Conservation (phyloP, 2,329 filamentous ascomycete species). For the Trichoderma guizhouense region DNA sequence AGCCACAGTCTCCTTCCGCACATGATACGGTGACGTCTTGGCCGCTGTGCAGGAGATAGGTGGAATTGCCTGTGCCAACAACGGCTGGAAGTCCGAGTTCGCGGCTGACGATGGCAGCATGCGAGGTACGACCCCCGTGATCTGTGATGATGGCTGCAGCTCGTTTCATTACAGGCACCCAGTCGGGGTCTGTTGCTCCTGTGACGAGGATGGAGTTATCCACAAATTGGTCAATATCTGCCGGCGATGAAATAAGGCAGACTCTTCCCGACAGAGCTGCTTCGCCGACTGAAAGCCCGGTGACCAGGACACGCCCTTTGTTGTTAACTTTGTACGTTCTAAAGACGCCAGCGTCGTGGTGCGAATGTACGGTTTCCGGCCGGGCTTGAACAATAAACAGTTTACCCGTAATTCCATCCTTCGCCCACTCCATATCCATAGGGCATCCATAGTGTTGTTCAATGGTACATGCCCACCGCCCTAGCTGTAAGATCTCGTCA, state of each 20-base stretch:
- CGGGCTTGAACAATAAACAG: slow-evolving; percentile 38
- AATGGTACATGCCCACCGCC: slow-evolving; percentile 35
- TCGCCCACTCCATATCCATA: slow-evolving; percentile 41
- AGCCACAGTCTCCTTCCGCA: slow-evolving; percentile 36
- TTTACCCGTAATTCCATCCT: slow-evolving; percentile 29
- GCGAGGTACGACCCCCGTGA: slow-evolving; percentile 37
- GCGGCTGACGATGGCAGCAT: slow-evolving; percentile 41
- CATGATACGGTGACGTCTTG: slow-evolving; percentile 39
- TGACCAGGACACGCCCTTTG: slow-evolving; percentile 29
- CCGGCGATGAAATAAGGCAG: slow-evolving; percentile 31
- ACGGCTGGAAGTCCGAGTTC: slow-evolving; percentile 38
- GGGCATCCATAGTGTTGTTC: slow-evolving; percentile 35
- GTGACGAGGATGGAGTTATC: slow-evolving; percentile 36
- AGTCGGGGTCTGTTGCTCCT: slow-evolving; percentile 36
- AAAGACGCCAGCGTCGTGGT: slow-evolving; percentile 28
- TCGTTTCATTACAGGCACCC: slow-evolving; percentile 39
- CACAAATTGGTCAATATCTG: slow-evolving; percentile 32
- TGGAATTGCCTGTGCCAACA: slow-evolving; percentile 35
- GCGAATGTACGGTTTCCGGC: slow-evolving; percentile 37
- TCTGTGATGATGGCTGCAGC: slow-evolving; percentile 37
- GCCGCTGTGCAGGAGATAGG: slow-evolving; percentile 35
- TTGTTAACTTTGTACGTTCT: slow-evolving; percentile 33
- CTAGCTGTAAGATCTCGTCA: slow-evolving; percentile 34
- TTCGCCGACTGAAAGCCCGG: slow-evolving; percentile 33
- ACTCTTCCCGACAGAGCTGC: slow-evolving; percentile 33